Evolutionary conservation across 768 basidiomycete genomes (phyloP).

Genomic region (Mycena indigotica): DNA sequence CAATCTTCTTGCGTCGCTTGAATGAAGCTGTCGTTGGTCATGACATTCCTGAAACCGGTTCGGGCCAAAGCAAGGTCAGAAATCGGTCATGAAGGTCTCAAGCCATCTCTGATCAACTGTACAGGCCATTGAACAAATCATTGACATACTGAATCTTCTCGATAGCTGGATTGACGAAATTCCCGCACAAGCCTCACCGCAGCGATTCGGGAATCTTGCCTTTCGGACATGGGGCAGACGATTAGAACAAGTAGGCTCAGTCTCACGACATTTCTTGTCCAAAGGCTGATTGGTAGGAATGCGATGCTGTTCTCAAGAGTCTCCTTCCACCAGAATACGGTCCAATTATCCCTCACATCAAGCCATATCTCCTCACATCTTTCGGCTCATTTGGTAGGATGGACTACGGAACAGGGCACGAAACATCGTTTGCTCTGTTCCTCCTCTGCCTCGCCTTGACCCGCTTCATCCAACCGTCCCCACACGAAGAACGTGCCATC

Average conservation of each 20-base stretch:
- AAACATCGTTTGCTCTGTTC: constrained; percentile 83
- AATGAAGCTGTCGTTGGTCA: constrained; percentile 77
- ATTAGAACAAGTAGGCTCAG: constrained; percentile 73
- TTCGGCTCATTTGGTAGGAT: constrained; percentile 91
- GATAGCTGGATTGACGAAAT: constrained; percentile 80
- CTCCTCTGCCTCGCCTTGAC: constrained; percentile 72
- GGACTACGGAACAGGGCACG: constrained; percentile 98
- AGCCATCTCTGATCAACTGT: constrained; percentile 1
- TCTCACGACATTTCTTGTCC: no score
- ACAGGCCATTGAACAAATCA: constrained; percentile 50
- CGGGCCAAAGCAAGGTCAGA: constrained; percentile 39
- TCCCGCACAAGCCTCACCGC: constrained; percentile 71
- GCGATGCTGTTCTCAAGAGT: constrained; percentile 48
- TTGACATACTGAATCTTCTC: constrained; percentile 66
- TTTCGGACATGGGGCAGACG: constrained; percentile 84
- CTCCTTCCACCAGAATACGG: constrained; percentile 51
- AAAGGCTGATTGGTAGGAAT: no score
- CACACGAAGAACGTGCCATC: constrained; percentile 62
- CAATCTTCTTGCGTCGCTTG: constrained; percentile 72
- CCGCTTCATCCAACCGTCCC: constrained; percentile 60
- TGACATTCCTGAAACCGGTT: constrained; percentile 46
- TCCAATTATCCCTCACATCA: constrained; percentile 60
- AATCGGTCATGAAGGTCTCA: not conserved
- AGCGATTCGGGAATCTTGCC: constrained; percentile 90
- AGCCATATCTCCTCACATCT: constrained; percentile 76